Evolutionary conservation across 495 filamentous ascomycete species (phyloP).

Genomic region (Neurospora sp.): DNA sequence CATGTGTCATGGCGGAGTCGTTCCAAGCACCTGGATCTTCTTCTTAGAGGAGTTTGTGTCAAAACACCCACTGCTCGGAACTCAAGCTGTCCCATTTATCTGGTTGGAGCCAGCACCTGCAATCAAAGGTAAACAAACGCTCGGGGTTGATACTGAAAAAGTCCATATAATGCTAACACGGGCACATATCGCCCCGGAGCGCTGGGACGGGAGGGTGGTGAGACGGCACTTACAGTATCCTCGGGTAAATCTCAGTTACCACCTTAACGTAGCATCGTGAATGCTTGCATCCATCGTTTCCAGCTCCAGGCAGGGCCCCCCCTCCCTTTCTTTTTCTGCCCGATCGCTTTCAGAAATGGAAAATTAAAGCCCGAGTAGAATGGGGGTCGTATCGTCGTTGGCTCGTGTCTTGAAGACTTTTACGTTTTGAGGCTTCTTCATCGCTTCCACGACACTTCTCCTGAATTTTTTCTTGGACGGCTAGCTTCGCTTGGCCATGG

Average conservation of each 20-base stretch:
- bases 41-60: not conserved
- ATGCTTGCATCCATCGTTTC: not conserved
- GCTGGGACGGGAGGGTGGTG: not conserved
- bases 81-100: not conserved
- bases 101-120: not conserved
- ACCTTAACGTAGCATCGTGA: not conserved
- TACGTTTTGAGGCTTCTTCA: not conserved
- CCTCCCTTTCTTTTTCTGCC: not conserved
- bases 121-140: not conserved
- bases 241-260: not conserved
- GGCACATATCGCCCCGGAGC: not conserved
- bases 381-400: not conserved
- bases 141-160: not conserved
- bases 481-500: not conserved
- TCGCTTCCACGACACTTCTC: not conserved
- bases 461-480: not conserved
- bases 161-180: not conserved
- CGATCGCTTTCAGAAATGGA: not conserved
- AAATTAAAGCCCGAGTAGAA: not conserved
- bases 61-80: not conserved
- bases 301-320: not conserved
- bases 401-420: not conserved
- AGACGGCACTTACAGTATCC: not conserved
- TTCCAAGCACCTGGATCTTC: not conserved
- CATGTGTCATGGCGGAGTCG: not conserved